Evolutionary conservation across 192 early-diverging fungal species (phyloP).

Genomic region (Oehlia diaphana): DNA sequence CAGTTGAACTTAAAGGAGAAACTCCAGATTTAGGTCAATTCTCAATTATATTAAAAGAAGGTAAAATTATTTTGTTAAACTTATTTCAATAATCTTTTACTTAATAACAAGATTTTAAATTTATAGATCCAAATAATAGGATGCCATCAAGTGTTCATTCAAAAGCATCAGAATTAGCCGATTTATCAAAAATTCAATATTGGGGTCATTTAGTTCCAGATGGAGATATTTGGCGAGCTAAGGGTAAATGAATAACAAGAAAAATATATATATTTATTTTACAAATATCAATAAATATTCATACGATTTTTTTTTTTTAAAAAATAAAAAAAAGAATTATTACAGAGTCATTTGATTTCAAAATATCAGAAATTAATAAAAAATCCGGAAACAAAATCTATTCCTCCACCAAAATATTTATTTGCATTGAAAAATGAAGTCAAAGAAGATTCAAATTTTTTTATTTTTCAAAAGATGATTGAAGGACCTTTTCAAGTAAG

Average conservation of each 20-base stretch:
- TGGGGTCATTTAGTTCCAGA: conserved; percentile 37
- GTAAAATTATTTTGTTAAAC: conserved; percentile 32
- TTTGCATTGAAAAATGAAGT: conserved; percentile 19
- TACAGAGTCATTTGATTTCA: background rate
- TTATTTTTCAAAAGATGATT: conserved; percentile 66
- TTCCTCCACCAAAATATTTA: background rate
- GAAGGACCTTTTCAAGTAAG: conserved; percentile 62
- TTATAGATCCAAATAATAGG: conserved; percentile 7
- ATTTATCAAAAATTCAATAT: conserved; percentile 42
- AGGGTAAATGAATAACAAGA: conserved; percentile 38
- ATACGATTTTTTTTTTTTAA: background rate
- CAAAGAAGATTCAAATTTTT: conserved; percentile 45
- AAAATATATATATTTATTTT: background rate
- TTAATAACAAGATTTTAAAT: background rate
- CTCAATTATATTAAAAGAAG: conserved; percentile 56
- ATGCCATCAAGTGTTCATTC: background rate
- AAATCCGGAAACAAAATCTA: background rate
- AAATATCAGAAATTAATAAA: background rate
- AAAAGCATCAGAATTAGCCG: background rate
- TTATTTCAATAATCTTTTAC: background rate
- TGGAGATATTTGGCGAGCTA: conserved; percentile 61
- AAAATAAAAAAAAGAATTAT: background rate
- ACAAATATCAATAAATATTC: background rate
- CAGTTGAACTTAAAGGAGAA: conserved; percentile 51
- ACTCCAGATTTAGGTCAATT: conserved; percentile 76